phyloP scores from a whole-genome alignment of 441 rosid species.

The Erodium moschatum region DNA sequence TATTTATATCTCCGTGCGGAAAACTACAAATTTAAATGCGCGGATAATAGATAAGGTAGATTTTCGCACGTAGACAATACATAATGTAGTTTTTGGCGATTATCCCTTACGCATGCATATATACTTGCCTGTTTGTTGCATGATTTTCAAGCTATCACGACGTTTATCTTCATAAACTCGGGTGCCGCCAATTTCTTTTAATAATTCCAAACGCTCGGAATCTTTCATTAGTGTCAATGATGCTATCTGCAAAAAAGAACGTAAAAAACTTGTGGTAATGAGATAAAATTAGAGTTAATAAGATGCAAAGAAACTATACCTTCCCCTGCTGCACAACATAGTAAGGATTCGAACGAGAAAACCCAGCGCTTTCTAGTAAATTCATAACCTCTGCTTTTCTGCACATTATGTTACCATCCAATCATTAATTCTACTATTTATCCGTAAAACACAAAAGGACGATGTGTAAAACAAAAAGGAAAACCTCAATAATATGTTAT shows the following conservation, averaged over 20 bases:
- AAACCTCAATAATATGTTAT: too few species aligned
- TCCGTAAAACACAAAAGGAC: too few species aligned
- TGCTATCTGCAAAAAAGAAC: conserved; percentile 50
- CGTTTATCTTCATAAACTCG: conserved; percentile 99
- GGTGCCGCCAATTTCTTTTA: conserved; percentile 97
- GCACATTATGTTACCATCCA: conserved; percentile 30
- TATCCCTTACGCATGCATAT: neutral
- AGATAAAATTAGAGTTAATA: neutral
- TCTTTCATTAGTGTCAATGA: conserved; percentile 98
- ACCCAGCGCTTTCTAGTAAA: conserved; percentile 94
- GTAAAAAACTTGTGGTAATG: neutral
- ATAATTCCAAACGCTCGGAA: conserved; percentile 84
- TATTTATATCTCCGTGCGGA: too few species aligned
- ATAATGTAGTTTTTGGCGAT: too few species aligned
- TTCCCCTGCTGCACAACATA: conserved; percentile 98
- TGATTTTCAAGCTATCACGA: conserved; percentile 89
- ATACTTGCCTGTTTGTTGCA: conserved; percentile 72
- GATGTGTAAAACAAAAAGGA: too few species aligned
- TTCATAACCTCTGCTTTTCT: conserved; percentile 95
- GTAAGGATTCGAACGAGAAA: conserved; percentile 95
- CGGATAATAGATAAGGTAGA: too few species aligned
- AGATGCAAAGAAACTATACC: conserved; percentile 29
- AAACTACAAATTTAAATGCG: too few species aligned
- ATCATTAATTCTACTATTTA: too few species aligned
- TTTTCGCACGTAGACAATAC: too few species aligned